Evolutionary conservation across 805 yeast species (phyloP), one percentile per base, ranked within the genome.

Genomic region (Schizosaccharomyces cryophilus): DNA sequence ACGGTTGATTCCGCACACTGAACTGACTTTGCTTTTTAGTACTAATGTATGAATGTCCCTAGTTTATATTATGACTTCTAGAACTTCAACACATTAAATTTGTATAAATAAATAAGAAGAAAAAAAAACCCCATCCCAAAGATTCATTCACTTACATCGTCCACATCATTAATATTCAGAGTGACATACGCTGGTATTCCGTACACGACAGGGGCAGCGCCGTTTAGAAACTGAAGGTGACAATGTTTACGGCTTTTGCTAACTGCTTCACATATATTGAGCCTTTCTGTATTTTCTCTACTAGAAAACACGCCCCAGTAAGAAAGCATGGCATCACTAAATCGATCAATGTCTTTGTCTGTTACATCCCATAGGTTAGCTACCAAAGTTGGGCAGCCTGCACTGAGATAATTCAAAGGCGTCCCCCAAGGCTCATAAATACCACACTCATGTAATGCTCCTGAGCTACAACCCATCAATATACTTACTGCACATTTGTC

Each of bases 291-390:
- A 42, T 73, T 71, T 3, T 65, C 61, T 48, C 17, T 64, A 3
- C 61, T 64, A 1, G 61, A 61, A 56, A 77, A 68, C 15, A 86
- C 68, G 0, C 93, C 93, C 83, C 93, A 83, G 63, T 75, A 73
- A 2, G 76, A 75, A 65, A 93, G 77, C 47, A 86, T 69, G 2
- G 78, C 73, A 9, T 76, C 63, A 29, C 87, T 83, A 66, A 89
- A 87, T 66, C 76, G 77, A 70, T 93, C 97, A 60, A 87, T 86
- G 69, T 93, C 99, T 65, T 85, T 88, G 70, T 93, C 97, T 0
- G 97, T 93, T 4, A 93, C 96, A 70, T 88, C 96, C 98, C 98
- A 93, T 62, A 93, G 71, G 66, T 87, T 87, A 0, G 87, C 96
- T 45, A 93, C 72, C 0, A 87, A 77, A 81, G 85, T 77, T 0